phyloP scores from a whole-genome alignment of 495 filamentous ascomycete species.

The Friedmanniomyces simplex region DNA sequence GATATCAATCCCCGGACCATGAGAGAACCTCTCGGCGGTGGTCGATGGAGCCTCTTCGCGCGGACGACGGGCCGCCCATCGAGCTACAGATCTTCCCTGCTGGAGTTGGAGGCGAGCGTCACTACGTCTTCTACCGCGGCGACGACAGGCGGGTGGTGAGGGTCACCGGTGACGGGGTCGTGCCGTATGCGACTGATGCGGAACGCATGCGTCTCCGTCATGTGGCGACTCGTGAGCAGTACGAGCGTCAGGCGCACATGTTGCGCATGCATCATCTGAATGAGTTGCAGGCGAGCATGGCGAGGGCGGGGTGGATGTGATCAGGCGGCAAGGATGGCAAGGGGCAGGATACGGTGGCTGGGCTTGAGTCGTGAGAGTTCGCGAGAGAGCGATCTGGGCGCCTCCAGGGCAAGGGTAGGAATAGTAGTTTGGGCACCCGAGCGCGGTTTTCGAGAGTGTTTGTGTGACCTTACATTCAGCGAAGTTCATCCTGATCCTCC shows the following conservation, averaged over 20 bases:
- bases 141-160: neutral
- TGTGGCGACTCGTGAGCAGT: neutral
- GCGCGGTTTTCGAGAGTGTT: neutral
- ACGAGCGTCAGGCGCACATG: neutral
- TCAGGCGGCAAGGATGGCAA: neutral
- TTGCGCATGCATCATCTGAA: neutral
- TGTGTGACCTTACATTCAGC: neutral
- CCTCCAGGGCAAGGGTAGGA: too few relatives aligned
- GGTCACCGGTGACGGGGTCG: neutral
- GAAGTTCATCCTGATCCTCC: constrained; percentile 3
- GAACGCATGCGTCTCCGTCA: neutral
- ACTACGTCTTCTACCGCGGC: neutral
- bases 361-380: too few relatives aligned
- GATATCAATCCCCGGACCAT: neutral
- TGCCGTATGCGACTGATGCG: neutral
- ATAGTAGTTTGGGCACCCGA: neutral
- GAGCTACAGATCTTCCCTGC: neutral
- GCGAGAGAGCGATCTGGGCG: too few relatives aligned
- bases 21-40: neutral
- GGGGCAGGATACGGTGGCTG: neutral
- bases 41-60: neutral
- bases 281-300: neutral
- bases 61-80: neutral
- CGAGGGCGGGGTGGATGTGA: neutral
- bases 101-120: neutral